A percentile compares a stretch with the other conserved stretches of the same genome.
Conservation (phyloP, 192 early-diverging fungal genomes). For the Rhizophlyctis rosea region DNA sequence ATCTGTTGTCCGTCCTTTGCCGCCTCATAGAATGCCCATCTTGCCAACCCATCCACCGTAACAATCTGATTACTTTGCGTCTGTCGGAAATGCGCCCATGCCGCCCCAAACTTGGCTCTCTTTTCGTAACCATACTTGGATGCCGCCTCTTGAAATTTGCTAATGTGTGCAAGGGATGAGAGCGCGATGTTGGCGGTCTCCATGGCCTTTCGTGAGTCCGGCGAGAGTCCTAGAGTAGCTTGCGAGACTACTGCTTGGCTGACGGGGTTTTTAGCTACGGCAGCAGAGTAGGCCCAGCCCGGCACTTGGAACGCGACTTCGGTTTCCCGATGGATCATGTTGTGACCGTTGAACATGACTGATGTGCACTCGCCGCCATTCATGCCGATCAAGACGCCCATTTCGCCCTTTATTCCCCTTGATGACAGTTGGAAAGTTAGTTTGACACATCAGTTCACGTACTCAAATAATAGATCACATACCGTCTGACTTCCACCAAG, state of each 20-base stretch:
- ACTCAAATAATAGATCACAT: neutral
- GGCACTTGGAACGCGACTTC: slow-evolving; percentile 31
- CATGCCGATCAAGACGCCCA: neutral
- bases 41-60: slow-evolving; percentile 28
- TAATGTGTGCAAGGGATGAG: slow-evolving; percentile 24
- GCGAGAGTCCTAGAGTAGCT: slow-evolving; percentile 17
- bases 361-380: slow-evolving; percentile 13
- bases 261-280: slow-evolving; percentile 8
- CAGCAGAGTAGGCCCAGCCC: slow-evolving; percentile 25
- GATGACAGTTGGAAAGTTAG: neutral
- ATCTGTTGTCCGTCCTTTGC: neutral
- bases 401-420: neutral
- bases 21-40: slow-evolving; percentile 22
- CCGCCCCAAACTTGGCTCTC: neutral
- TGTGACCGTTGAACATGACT: slow-evolving; percentile 26
- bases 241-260: slow-evolving; percentile 2
- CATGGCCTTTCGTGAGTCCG: slow-evolving; percentile 13
- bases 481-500: slow-evolving; percentile 37
- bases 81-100: slow-evolving; percentile 16
- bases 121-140: slow-evolving; percentile 13
- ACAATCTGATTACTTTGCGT: neutral
- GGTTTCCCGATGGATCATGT: slow-evolving; percentile 14
- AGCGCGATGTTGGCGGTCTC: slow-evolving; percentile 15
- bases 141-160: slow-evolving; percentile 25
- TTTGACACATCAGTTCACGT: neutral